Conservation (phyloP, 495 filamentous ascomycete species). For the Chaetomium cochliodes region DNA sequence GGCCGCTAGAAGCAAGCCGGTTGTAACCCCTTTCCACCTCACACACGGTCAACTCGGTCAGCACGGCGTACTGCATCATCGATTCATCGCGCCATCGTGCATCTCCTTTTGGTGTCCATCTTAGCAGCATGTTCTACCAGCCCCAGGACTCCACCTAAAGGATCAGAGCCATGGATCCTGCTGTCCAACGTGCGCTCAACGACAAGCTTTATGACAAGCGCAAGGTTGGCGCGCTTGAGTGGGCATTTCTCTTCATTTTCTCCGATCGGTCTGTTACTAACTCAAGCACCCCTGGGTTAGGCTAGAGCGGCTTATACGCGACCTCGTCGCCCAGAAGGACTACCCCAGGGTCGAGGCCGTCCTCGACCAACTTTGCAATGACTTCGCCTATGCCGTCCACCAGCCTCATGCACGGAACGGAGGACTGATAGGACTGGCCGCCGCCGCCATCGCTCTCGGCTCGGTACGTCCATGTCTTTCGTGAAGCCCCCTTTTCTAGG, state of each 20-base stretch:
- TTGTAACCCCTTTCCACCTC: neutral
- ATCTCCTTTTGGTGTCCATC: neutral
- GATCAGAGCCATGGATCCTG: slow-evolving; percentile 69
- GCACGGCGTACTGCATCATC: slow-evolving; percentile 6
- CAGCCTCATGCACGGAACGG: slow-evolving; percentile 97
- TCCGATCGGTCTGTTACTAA: slow-evolving; percentile 13
- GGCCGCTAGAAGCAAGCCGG: no score
- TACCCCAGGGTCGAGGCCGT: slow-evolving; percentile 77
- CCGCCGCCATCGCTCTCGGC: slow-evolving; percentile 93
- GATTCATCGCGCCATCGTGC: neutral
- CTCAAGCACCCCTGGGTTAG: slow-evolving; percentile 19
- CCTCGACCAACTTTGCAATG: slow-evolving; percentile 93
- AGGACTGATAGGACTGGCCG: slow-evolving; percentile 92
- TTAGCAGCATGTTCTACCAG: slow-evolving; percentile 8
- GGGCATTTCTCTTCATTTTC: slow-evolving; percentile 42
- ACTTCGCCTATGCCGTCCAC: slow-evolving; percentile 96
- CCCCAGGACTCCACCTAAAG: slow-evolving; percentile 12
- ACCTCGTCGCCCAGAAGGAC: slow-evolving; percentile 72
- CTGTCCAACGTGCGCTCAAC: slow-evolving; percentile 84
- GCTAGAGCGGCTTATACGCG: slow-evolving; percentile 84
- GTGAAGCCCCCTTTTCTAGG: neutral
- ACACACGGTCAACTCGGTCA: neutral
- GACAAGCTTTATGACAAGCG: slow-evolving; percentile 98
- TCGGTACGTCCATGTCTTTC: slow-evolving; percentile 56
- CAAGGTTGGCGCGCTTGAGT: slow-evolving; percentile 96